Base-by-base conservation (phyloP, 305 asterid species). In the Solanum hybrid region DNA sequence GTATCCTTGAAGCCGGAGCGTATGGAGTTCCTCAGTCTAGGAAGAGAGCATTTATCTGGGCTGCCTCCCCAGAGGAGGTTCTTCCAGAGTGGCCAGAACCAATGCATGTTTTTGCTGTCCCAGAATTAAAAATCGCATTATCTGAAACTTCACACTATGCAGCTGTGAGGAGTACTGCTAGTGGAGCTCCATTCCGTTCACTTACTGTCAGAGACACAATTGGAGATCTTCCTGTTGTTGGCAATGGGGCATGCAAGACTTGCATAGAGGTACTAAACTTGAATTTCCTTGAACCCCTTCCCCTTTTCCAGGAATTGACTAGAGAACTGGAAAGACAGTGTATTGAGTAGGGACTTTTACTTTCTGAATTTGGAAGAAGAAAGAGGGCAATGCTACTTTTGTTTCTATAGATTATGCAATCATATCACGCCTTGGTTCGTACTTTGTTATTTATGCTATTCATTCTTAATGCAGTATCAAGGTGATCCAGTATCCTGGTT, bases 1-100 rank as follows among this genome's bases (percentile, higher is more conserved):
- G 99, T 77, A 94, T 97, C 90, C 98, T 97, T 75, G 99, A 97
- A 94, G 99, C 99, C 89, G 99, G 99, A 91, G 95, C 99, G 14
- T 97, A 87, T 93, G 99, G 99, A 75, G 97, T 96, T 89, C 98
- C 99, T 88, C 99, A 97, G 93, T 94, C 99, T 60, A 92, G 99
- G 92, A 97, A 97, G 93, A 94, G 99, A 89, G 99, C 99, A 79
- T 97, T 97, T 91, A 96, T 97, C 90, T 97, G 99, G 99, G 99
- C 98, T 17, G 98, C 99, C 31, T 93, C 99, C 87, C 99, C 99
- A 22, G 96, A 96, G 78, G 98, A 95, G 93, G 64, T 92, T 88
- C 99, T 97, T 90, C 99, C 99, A 1, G 99, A 96, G 34, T 97
- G 99, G 99, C 99, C 99, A 5, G 99, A 97, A 93, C 99, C 99